Evolutionary conservation across 495 filamentous ascomycete genomes (phyloP).

Genomic region (Massariosphaeria phaeospora): DNA sequence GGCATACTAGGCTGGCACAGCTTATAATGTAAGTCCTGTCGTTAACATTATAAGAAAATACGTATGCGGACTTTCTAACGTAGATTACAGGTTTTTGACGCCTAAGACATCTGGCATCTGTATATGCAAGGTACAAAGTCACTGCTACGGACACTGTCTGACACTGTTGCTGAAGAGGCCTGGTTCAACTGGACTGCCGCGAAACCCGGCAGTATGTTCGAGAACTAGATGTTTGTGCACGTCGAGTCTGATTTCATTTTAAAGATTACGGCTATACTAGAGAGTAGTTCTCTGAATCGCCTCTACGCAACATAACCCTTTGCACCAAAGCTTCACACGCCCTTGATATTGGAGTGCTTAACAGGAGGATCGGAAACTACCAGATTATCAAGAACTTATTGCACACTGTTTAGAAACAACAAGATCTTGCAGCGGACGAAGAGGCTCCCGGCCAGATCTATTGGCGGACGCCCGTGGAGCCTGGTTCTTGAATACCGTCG

Average conservation of each 20-base stretch:
- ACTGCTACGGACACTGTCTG: neutral
- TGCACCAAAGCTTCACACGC: too few species aligned
- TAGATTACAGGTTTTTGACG: slow-evolving; percentile 17
- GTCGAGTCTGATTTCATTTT: too few species aligned
- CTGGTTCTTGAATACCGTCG: slow-evolving; percentile 6
- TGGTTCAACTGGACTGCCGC: too few species aligned
- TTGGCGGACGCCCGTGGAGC: slow-evolving; percentile 14
- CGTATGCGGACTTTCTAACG: neutral
- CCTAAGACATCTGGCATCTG: slow-evolving; percentile 11
- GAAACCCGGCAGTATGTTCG: too few species aligned
- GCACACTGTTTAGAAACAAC: slow-evolving; percentile 15
- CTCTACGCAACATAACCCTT: too few species aligned
- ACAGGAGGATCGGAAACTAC: slow-evolving; percentile 17
- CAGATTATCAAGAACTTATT: slow-evolving; percentile 17
- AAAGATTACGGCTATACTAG: too few species aligned
- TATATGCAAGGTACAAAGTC: slow-evolving; percentile 19
- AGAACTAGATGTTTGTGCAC: too few species aligned
- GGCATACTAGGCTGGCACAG: neutral
- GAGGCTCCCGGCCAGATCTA: neutral
- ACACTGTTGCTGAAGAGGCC: too few species aligned
- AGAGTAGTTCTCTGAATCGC: too few species aligned
- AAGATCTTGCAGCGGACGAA: slow-evolving; percentile 13
- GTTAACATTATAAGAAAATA: neutral
- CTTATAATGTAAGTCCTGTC: slow-evolving; percentile 10
- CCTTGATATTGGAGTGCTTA: too few species aligned